Evolutionary conservation across 2,329 filamentous ascomycete genomes (phyloP).

Genomic region (Pyrenophora tritici-repentis): DNA sequence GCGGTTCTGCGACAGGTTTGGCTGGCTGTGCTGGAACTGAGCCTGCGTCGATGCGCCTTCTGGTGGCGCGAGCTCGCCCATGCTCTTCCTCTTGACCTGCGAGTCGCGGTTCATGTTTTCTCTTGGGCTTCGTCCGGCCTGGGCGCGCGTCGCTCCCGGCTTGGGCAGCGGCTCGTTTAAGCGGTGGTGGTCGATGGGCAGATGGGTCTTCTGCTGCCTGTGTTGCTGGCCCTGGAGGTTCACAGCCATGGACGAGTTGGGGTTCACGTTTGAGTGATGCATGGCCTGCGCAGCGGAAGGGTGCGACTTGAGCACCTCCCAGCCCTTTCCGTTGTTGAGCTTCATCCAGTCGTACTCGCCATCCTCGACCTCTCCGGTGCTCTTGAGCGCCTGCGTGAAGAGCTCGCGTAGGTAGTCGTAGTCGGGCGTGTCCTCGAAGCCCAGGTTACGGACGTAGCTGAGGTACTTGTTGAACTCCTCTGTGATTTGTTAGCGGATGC

Average conservation of each 20-base stretch:
- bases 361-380: slow-evolving; percentile 91
- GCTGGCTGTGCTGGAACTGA: slow-evolving; percentile 94
- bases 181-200: slow-evolving; percentile 51
- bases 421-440: slow-evolving; percentile 97
- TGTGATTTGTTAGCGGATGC: slow-evolving; percentile 45
- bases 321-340: slow-evolving; percentile 89
- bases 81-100: slow-evolving; percentile 69
- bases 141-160: slow-evolving; percentile 66
- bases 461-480: slow-evolving; percentile 98
- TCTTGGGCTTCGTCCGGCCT: slow-evolving; percentile 46
- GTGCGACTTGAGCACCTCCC: slow-evolving; percentile 78
- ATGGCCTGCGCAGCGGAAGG: slow-evolving; percentile 70
- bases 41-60: slow-evolving; percentile 85
- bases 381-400: slow-evolving; percentile 94
- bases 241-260: slow-evolving; percentile 78
- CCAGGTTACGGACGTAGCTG: slow-evolving; percentile 94
- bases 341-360: slow-evolving; percentile 99
- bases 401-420: slow-evolving; percentile 97
- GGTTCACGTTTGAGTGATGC: slow-evolving; percentile 77
- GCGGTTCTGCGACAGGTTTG: slow-evolving; percentile 73
- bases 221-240: slow-evolving; percentile 77
- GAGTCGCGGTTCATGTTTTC: slow-evolving; percentile 32
- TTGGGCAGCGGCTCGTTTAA: slow-evolving; percentile 58
- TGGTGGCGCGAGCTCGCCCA: slow-evolving; percentile 78
- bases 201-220: slow-evolving; percentile 61